Evolutionary conservation across 2,329 filamentous ascomycete species (phyloP).

Genomic region (Fusarium nodosum): DNA sequence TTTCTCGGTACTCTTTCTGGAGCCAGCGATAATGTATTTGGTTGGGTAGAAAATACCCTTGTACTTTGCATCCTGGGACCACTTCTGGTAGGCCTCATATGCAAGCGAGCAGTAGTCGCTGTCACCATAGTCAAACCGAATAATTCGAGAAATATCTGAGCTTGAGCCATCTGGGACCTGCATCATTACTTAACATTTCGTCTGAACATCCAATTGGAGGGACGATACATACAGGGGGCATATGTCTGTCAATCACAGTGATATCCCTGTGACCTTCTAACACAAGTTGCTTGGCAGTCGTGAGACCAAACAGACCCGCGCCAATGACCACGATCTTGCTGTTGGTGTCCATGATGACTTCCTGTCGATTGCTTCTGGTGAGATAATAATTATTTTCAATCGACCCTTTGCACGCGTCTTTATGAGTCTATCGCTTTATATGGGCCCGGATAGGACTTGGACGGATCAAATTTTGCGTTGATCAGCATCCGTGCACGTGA

Average conservation of each 20-base stretch:
- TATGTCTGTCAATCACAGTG: constrained; percentile 53
- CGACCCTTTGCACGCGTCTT: not conserved
- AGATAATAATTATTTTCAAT: not conserved
- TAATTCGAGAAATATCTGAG: constrained; percentile 55
- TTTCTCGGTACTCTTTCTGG: not conserved
- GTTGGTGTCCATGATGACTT: constrained; percentile 24
- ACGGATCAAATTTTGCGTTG: not conserved
- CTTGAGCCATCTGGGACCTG: constrained; percentile 53
- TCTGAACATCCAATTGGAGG: not conserved
- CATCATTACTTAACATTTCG: not conserved
- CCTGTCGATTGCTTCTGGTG: fast-evolving
- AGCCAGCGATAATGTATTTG: constrained; percentile 23
- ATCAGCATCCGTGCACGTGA: constrained; percentile 20
- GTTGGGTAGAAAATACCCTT: constrained; percentile 28
- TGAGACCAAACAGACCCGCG: constrained; percentile 52
- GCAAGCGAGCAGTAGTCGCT: constrained; percentile 71
- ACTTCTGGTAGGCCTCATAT: constrained; percentile 34
- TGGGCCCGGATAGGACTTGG: constrained; percentile 5
- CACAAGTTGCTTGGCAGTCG: constrained; percentile 48
- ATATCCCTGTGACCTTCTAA: constrained; percentile 52
- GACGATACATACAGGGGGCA: constrained; percentile 47
- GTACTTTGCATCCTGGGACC: constrained; percentile 30
- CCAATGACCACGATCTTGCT: constrained; percentile 49
- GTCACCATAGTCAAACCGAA: constrained; percentile 71
- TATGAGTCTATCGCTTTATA: not conserved